A percentile compares a stretch with the other conserved stretches of the same genome.
phyloP scores from a whole-genome alignment of 805 yeast species.

The Priceomyces carsonii region DNA sequence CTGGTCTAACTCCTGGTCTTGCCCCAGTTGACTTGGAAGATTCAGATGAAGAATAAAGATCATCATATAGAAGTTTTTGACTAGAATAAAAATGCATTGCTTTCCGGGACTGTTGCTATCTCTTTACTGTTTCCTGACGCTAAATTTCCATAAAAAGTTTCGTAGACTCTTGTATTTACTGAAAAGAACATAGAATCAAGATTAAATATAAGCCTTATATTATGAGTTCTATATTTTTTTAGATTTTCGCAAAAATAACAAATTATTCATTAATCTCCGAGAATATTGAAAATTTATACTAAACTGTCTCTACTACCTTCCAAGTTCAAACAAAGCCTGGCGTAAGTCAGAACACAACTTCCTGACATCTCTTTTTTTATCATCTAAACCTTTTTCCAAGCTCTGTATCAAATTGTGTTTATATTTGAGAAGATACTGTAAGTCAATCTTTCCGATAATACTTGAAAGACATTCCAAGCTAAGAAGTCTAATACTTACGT shows the following conservation, averaged over 20 bases:
- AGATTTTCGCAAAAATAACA: too few species aligned
- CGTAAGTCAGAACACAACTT: constrained; percentile 77
- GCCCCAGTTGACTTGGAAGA: constrained; percentile 76
- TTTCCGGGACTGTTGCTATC: too few species aligned
- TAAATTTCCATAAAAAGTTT: constrained; percentile 2
- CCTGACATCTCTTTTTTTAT: constrained; percentile 71
- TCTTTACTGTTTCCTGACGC: too few species aligned
- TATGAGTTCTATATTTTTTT: too few species aligned
- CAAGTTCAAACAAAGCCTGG: constrained; percentile 66
- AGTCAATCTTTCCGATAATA: constrained; percentile 41
- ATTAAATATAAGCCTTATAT: too few species aligned
- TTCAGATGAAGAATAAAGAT: constrained; percentile 24
- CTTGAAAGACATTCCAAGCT: constrained; percentile 56
- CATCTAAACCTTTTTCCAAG: constrained; percentile 62
- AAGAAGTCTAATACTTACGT: constrained; percentile 52
- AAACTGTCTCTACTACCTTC: too few species aligned
- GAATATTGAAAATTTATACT: too few species aligned
- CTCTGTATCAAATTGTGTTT: constrained; percentile 48
- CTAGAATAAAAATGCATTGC: too few species aligned
- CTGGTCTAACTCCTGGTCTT: constrained; percentile 82
- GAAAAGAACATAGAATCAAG: too few species aligned
- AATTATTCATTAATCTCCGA: too few species aligned
- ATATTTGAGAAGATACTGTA: constrained; percentile 50
- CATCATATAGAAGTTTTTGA: background rate
- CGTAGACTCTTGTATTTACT: background rate